Base-by-base conservation (phyloP, 257 asterid genomes). In the Nicotiana benthamiana region DNA sequence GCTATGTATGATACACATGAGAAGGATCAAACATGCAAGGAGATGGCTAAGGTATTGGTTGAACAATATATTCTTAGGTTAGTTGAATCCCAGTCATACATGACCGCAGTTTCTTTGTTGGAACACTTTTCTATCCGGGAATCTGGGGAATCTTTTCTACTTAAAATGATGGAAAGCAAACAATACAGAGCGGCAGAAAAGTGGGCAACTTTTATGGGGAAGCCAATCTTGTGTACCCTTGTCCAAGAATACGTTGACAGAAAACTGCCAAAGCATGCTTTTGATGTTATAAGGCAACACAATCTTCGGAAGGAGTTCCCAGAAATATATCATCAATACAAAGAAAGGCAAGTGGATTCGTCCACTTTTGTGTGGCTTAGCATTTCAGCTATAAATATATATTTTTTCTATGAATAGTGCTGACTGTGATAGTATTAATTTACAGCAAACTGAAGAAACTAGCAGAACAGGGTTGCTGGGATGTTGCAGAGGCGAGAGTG, bases 391-490 rank as follows among this genome's bases (percentile, higher is more conserved):
- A 53, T 36, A 36, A 6, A 40, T 36, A 36, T 36, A 36, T 36
- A 36, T 28, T 30, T 4, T 30, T 30, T 6, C 34, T 30, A 28
- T 46, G 53, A 20, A 24, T 65, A 81, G 77, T 79, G 75, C 76
- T 30, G 32, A 82, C 26, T 34, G 17, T 34, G 22, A 27, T 18
- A 62, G 74, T 81, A 78, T 59, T 62, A 66, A 84, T 72, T 83
- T 87, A 74, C 98, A 96, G 99, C 83, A 86, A 90, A 75, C 82
- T 96, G 82, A 96, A 93, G 92, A 93, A 91, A 90, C 93, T 96
- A 72, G 99, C 97, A 32, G 98, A 96, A 89, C 89, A 90, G 83
- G 99, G 99, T 74, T 89, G 91, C 76, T 96, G 99, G 99, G 99
- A 94, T 34, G 60, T 91, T 87, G 98, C 98, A 63, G 99, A 96